Base-by-base conservation (phyloP, 257 asterid genomes). In the Salvia rosmarinus region DNA sequence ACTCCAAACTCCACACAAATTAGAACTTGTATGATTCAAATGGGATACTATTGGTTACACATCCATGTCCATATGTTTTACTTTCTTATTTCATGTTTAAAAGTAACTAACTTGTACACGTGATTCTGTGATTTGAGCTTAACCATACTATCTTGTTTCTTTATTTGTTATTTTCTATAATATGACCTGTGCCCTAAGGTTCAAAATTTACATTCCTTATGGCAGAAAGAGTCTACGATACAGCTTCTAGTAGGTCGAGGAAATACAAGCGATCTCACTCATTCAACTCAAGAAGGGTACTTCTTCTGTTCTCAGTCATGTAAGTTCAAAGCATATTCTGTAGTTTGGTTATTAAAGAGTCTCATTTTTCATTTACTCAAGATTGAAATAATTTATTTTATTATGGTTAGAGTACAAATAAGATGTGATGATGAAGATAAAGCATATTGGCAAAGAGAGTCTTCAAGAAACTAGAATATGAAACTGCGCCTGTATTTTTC, bases 271-370 rank as follows among this genome's bases (percentile, higher is more conserved):
- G 96, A 64, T 88, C 96, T 40, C 68, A 82, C 77, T 93, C 98
- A 44, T 93, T 93, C 89, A 93, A 85, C 80, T 89, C 97, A 74
- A 89, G 96, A 84, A 90, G 93, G 82, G 86, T 93, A 25, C 94
- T 90, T 82, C 87, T 90, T 81, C 81, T 93, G 57, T 93, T 87
- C 84, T 93, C 98, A 16, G 79, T 87, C 77, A 79, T 90, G 98
- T 93, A 90, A 85, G 98, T 63, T 82, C 74, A 66, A 69, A 37
- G 71, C 67, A 55, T n/a, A 68, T 66, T 64, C 21, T 28, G 5
- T 76, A 35, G 59, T 70, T 68, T 50, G 49, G 47, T 78, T 71
- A 16, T 56, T 75, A 71, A 32, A 21, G 32, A 50, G n/a, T 47
- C 67, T 55, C 47, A 11, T 3, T n/a, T n/a, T 54, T 65, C 30